Conservation (phyloP, 139 green algal genomes). For the Zygnema circumcarinatum region DNA sequence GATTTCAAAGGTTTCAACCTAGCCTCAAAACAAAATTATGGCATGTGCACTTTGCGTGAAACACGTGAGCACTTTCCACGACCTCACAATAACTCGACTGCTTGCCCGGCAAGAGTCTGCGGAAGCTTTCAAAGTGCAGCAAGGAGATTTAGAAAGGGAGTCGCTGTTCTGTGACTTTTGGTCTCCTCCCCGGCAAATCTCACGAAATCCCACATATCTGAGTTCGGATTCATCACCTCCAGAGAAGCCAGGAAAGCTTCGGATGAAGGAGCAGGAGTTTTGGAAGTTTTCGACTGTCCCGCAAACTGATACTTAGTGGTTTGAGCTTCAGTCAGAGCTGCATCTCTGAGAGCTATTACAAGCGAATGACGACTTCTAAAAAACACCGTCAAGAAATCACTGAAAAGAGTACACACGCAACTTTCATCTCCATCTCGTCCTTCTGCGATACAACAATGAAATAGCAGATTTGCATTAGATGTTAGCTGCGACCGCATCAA, state of each 20-base stretch:
- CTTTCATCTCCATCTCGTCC: not conserved
- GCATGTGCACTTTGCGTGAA: too few relatives aligned
- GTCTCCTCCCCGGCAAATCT: constrained; percentile 48
- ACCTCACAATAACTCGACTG: too few relatives aligned
- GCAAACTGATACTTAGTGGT: not conserved
- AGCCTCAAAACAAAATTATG: too few relatives aligned
- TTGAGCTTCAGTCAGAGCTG: not conserved
- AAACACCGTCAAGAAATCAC: not conserved
- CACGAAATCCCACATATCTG: constrained; percentile 45
- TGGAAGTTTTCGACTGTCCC: not conserved
- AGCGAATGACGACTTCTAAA: not conserved
- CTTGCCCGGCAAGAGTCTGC: too few relatives aligned
- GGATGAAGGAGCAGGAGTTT: not conserved
- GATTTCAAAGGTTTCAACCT: too few relatives aligned
- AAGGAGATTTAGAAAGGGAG: constrained; percentile 48
- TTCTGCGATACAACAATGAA: not conserved
- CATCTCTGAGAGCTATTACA: not conserved
- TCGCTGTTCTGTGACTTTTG: constrained; percentile 12
- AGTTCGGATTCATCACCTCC: constrained; percentile 12
- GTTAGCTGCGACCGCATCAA: too few relatives aligned
- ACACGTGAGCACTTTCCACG: too few relatives aligned
- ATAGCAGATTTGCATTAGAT: too few relatives aligned
- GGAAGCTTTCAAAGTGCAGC: constrained; percentile 22
- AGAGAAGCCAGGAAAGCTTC: constrained; percentile 20
- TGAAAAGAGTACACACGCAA: not conserved